Conservation (phyloP, 495 filamentous ascomycete species). For the Penicillium turbatum region DNA sequence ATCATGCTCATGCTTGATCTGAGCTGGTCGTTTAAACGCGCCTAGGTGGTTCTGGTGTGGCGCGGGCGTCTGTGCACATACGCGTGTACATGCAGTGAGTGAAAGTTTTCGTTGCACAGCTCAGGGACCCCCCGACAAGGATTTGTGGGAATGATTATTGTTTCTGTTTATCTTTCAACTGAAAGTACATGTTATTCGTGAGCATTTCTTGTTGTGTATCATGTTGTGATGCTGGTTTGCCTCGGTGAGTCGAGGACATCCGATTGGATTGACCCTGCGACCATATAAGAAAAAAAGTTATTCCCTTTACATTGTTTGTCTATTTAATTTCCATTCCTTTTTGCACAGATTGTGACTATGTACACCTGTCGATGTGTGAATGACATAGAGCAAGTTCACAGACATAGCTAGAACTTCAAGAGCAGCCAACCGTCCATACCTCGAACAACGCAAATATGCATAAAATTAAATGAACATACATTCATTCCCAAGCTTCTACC, state of each 20-base stretch:
- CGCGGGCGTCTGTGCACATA: constrained; percentile 18
- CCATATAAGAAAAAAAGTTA: constrained; percentile 16
- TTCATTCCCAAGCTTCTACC: neutral
- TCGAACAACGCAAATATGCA: constrained; percentile 7
- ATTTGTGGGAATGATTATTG: neutral
- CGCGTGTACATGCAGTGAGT: constrained; percentile 16
- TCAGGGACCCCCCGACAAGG: constrained; percentile 17
- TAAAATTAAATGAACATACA: neutral
- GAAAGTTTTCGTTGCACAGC: constrained; percentile 10
- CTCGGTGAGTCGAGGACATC: constrained; percentile 2
- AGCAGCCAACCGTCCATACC: neutral
- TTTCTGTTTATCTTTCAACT: constrained; percentile 1
- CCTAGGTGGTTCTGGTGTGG: constrained; percentile 13
- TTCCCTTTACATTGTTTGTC: constrained; percentile 14
- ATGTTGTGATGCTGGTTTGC: constrained; percentile 6
- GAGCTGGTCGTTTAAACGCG: constrained; percentile 8
- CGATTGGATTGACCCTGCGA: constrained; percentile 14
- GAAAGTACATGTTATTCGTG: neutral
- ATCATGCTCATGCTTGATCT: constrained; percentile 5
- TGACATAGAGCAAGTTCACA: neutral
- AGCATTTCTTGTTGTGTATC: constrained; percentile 1
- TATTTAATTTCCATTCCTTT: constrained; percentile 4
- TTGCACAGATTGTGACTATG: constrained; percentile 2
- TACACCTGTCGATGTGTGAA: constrained; percentile 8
- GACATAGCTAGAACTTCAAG: neutral